Percentiles rank a stretch among this genome's conserved stretches.
These are phyloP conservation scores for Syncephalastrum monosporum DNA, from an alignment of 371 early-diverging fungal genomes.

Conservation along the genomic window DNA sequence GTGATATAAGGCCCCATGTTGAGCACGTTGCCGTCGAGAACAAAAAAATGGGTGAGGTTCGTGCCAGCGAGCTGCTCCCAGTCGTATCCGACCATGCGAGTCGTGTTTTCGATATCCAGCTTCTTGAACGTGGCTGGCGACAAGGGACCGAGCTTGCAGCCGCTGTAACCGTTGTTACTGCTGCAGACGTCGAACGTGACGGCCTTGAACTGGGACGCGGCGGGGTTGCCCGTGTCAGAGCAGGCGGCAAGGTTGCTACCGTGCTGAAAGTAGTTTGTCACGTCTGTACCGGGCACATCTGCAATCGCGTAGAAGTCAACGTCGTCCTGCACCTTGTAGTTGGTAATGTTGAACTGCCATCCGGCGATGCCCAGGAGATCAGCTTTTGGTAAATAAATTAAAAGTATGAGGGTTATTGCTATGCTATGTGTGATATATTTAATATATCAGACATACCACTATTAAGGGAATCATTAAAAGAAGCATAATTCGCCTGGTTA, in stretches of 20 bases:
- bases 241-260: constrained; percentile 22
- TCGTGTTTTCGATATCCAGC: constrained; percentile 24
- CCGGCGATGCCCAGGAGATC: constrained; percentile 30
- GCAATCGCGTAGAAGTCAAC: constrained; percentile 23
- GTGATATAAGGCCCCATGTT: constrained; percentile 61
- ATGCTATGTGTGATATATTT: background rate
- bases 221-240: constrained; percentile 11
- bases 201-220: constrained; percentile 36
- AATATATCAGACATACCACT: constrained; percentile 16
- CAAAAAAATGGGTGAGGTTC: constrained; percentile 50
- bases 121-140: constrained; percentile 11
- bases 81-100: constrained; percentile 59
- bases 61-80: constrained; percentile 53
- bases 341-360: constrained; percentile 33
- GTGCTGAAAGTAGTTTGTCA: constrained; percentile 49
- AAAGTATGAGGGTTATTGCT: constrained; percentile 4
- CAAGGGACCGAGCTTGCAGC: constrained; percentile 21
- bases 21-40: constrained; percentile 68
- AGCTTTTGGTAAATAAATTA: constrained; percentile 11
- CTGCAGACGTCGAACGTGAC: constrained; percentile 39
- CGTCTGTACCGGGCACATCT: constrained; percentile 48
- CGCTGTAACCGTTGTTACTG: constrained; percentile 39
- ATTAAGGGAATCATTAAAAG: constrained; percentile 30
- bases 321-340: constrained; percentile 21
- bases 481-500: constrained; percentile 42